These are phyloP conservation scores for Colletotrichum spaethianum DNA, from an alignment of 2,329 filamentous ascomycete species.

Conservation along the genomic window DNA sequence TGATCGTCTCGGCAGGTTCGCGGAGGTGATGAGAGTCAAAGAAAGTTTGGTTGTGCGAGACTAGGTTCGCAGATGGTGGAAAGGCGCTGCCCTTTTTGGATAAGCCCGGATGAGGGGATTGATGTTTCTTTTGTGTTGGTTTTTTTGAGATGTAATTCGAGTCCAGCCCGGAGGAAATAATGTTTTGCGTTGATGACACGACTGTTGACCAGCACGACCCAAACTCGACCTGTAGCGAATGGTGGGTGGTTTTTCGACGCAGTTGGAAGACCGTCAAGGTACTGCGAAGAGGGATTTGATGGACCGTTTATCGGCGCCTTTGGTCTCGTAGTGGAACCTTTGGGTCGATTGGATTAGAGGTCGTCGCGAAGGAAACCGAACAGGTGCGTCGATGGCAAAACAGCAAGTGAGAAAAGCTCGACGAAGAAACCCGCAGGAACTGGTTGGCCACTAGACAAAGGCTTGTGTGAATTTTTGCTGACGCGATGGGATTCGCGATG, in stretches of 20 bases:
- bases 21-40: slow-evolving; percentile 26
- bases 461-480: slow-evolving; percentile 2
- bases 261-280: slow-evolving; percentile 58
- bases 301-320: slow-evolving; percentile 22
- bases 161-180: slow-evolving; percentile 60
- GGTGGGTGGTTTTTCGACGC: slow-evolving; percentile 51
- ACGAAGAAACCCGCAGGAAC: slow-evolving; percentile 47
- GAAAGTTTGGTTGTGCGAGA: slow-evolving; percentile 12
- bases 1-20: slow-evolving; percentile 20
- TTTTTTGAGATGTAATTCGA: slow-evolving; percentile 50
- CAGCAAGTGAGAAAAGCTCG: slow-evolving; percentile 45
- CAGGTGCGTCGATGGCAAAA: slow-evolving; percentile 43
- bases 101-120: slow-evolving; percentile 21
- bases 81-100: slow-evolving; percentile 43
- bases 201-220: slow-evolving; percentile 48
- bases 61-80: slow-evolving; percentile 20
- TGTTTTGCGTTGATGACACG: slow-evolving; percentile 30
- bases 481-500: slow-evolving; percentile 42
- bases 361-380: slow-evolving; percentile 57
- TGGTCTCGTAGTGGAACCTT: slow-evolving; percentile 47
- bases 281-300: slow-evolving; percentile 49
- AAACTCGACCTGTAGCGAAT: slow-evolving; percentile 64
- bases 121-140: slow-evolving; percentile 14
- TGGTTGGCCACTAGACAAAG: slow-evolving; percentile 50
- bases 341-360: slow-evolving; percentile 57